phyloP scores from a whole-genome alignment of 2,329 filamentous ascomycete genomes.

The Xylaria sp. region DNA sequence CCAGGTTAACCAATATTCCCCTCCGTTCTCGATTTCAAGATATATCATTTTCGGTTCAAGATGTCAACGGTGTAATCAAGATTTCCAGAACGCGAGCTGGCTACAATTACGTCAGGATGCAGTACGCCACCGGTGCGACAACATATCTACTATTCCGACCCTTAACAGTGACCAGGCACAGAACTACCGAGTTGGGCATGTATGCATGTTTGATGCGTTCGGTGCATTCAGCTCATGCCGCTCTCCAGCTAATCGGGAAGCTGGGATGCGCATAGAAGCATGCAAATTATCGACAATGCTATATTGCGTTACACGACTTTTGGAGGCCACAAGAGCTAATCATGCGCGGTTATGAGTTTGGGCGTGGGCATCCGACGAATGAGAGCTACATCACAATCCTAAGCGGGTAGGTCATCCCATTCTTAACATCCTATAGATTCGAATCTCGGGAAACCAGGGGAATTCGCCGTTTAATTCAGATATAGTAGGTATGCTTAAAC shows the following conservation, averaged over 20 bases:
- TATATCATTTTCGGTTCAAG: background rate
- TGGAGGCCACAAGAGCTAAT: background rate
- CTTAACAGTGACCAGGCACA: background rate
- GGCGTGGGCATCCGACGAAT: constrained; percentile 13
- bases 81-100: background rate
- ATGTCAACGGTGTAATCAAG: background rate
- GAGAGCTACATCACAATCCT: background rate
- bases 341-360: constrained; percentile 1
- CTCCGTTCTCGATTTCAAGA: constrained; percentile 3
- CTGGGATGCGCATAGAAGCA: background rate
- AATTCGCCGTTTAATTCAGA: background rate
- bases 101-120: constrained; percentile 26
- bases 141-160: background rate
- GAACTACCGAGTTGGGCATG: constrained; percentile 24
- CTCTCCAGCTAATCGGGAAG: background rate
- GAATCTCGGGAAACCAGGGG: background rate
- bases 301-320: constrained; percentile 10
- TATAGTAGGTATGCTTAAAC: background rate
- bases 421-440: background rate
- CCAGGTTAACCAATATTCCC: background rate
- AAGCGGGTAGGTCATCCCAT: background rate
- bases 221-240: constrained; percentile 13
- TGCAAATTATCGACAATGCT: background rate
- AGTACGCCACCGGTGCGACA: too few species aligned
- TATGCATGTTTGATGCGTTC: constrained; percentile 26